Evolutionary conservation across 345 rosid species (phyloP).

Genomic region (Syzygium grande): DNA sequence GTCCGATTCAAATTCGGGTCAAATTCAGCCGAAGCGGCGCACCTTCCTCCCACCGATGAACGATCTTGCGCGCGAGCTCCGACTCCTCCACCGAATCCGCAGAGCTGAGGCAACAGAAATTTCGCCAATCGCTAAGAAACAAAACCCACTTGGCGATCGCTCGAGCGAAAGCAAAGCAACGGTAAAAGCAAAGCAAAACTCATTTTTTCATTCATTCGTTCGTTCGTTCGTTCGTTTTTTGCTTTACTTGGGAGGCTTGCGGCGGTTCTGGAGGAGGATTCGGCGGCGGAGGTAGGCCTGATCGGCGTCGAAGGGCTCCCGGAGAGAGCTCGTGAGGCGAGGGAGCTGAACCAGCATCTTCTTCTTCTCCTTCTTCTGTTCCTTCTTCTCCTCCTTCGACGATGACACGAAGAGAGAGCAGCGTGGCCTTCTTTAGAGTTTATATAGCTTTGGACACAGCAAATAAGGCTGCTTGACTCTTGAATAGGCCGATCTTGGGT

Average conservation of each 20-base stretch:
- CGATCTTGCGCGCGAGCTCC: conserved; percentile 70
- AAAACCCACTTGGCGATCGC: neutral
- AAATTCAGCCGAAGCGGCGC: neutral
- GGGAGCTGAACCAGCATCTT: conserved; percentile 68
- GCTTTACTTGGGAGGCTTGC: conserved; percentile 44
- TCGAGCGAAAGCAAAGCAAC: neutral
- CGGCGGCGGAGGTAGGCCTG: conserved; percentile 85
- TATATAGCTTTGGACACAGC: neutral
- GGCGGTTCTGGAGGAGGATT: conserved; percentile 43
- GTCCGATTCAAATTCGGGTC: neutral
- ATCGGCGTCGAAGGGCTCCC: conserved; percentile 82
- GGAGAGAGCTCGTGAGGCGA: conserved; percentile 72
- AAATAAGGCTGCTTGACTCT: neutral
- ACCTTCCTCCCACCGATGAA: conserved; percentile 91
- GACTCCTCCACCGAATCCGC: conserved; percentile 54
- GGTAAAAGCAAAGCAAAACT: neutral
- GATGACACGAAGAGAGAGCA: neutral
- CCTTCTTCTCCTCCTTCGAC: neutral
- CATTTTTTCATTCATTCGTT: neutral
- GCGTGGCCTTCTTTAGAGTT: neutral
- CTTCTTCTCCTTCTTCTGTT: neutral
- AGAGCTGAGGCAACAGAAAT: conserved; percentile 8
- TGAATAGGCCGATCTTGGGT: neutral
- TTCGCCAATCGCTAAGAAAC: neutral
- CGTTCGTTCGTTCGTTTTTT: too few species aligned